Percentiles rank a stretch among this genome's conserved stretches.
Evolutionary conservation across 345 rosid genomes (phyloP).

Genomic region (Syzygium jambos): DNA sequence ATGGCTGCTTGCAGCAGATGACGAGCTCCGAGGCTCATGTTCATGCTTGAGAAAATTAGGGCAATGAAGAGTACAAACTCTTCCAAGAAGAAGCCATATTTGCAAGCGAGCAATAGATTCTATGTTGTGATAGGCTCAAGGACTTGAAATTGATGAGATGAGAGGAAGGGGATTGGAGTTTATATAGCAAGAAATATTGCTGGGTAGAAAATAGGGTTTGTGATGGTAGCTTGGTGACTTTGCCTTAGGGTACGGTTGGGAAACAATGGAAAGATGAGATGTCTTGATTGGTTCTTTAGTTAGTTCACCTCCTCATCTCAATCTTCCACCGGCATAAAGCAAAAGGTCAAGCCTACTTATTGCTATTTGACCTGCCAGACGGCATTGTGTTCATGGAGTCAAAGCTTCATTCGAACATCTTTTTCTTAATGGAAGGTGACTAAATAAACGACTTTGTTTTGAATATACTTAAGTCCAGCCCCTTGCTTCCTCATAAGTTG

Average conservation of each 20-base stretch:
- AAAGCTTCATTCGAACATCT: background rate
- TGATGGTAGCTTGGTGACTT: background rate
- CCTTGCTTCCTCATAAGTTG: background rate
- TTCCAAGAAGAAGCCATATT: slow-evolving; percentile 2
- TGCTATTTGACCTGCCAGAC: background rate
- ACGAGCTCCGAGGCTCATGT: slow-evolving; percentile 4
- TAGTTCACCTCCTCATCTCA: background rate
- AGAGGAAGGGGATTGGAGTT: background rate
- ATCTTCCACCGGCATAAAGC: background rate
- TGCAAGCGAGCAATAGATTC: background rate
- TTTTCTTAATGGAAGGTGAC: background rate
- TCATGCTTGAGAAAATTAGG: slow-evolving; percentile 3
- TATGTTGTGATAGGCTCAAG: background rate
- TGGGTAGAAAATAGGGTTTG: background rate
- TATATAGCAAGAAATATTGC: background rate
- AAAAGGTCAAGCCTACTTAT: background rate
- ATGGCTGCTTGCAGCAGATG: slow-evolving; percentile 8
- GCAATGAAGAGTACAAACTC: background rate
- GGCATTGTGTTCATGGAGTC: background rate
- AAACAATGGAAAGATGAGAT: background rate
- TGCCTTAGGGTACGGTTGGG: background rate
- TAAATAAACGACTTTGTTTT: background rate
- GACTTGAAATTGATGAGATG: background rate
- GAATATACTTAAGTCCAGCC: background rate
- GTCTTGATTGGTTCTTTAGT: background rate